Conservation (phyloP, 2,329 filamentous ascomycete species). For the Ophiostoma quercus region DNA sequence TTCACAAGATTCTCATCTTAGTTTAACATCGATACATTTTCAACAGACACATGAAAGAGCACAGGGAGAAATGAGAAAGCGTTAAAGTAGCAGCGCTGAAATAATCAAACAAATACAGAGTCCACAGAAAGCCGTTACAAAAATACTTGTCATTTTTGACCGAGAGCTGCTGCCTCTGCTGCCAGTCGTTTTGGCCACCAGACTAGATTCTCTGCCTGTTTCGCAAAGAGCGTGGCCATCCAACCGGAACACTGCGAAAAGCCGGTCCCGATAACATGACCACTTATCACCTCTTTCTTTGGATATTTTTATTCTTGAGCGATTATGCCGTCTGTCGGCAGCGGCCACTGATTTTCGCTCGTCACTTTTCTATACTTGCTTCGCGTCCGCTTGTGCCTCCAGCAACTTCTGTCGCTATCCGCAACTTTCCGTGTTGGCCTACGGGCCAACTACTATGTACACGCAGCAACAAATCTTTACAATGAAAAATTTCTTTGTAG, state of each 20-base stretch:
- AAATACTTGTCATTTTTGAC: background rate
- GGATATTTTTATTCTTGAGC: background rate
- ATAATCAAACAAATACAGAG: background rate
- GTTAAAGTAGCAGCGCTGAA: background rate
- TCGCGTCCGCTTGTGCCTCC: conserved; percentile 7
- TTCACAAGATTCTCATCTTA: background rate
- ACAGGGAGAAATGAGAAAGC: no score
- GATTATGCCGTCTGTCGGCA: background rate
- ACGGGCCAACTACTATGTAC: background rate
- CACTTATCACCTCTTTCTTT: background rate
- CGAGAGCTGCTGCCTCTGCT: background rate
- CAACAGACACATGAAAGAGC: background rate
- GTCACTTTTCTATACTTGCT: background rate
- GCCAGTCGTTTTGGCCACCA: background rate
- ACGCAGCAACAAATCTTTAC: background rate
- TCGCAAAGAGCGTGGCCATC: conserved; percentile 16
- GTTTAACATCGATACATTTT: background rate
- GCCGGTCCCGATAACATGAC: conserved; percentile 14
- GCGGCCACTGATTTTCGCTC: background rate
- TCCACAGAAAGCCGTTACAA: background rate
- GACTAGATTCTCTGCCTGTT: background rate
- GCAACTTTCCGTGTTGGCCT: conserved; percentile 12
- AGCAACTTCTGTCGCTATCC: conserved; percentile 18
- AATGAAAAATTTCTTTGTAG: background rate
- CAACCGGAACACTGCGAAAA: conserved; percentile 19